Conservation (phyloP, 352 stramenopile genomes). For the Phytophthora vignae region DNA sequence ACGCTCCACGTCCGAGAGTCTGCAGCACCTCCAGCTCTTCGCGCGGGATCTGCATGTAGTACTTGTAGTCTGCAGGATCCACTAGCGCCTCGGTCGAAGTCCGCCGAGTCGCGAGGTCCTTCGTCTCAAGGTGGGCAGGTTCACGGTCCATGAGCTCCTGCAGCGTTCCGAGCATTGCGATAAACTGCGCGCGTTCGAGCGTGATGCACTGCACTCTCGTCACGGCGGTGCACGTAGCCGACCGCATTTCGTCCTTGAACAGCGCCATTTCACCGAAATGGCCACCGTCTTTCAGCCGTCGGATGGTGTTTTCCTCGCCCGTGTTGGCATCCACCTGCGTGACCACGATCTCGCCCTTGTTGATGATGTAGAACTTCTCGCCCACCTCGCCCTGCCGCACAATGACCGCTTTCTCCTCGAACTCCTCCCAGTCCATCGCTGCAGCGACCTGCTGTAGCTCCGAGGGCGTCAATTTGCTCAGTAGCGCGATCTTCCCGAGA, state of each 20-base stretch:
- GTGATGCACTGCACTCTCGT: constrained; percentile 70
- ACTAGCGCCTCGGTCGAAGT: constrained; percentile 45
- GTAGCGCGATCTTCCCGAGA: constrained; percentile 62
- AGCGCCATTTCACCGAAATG: constrained; percentile 96
- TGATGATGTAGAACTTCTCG: constrained; percentile 86
- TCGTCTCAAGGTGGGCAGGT: constrained; percentile 34
- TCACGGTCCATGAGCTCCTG: constrained; percentile 84
- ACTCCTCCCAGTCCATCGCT: constrained; percentile 88
- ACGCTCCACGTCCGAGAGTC: constrained; percentile 85
- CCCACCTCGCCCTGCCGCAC: constrained; percentile 80
- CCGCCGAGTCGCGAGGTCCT: constrained; percentile 31
- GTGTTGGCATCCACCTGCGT: constrained; percentile 60
- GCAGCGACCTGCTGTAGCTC: constrained; percentile 77
- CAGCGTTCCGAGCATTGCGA: constrained; percentile 79
- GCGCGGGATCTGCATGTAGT: constrained; percentile 74
- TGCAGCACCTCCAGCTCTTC: constrained; percentile 83
- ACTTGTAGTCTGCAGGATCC: constrained; percentile 69
- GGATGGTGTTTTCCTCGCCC: constrained; percentile 58
- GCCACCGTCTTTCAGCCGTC: constrained; percentile 74
- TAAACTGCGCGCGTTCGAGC: constrained; percentile 76
- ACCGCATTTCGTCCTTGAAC: constrained; percentile 92
- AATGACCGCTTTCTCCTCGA: constrained; percentile 58
- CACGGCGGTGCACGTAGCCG: constrained; percentile 90
- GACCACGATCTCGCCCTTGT: constrained; percentile 74
- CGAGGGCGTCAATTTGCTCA: constrained; percentile 70